Evolutionary conservation across 495 filamentous ascomycete genomes (phyloP).

Genomic region (Parmelia sp.): DNA sequence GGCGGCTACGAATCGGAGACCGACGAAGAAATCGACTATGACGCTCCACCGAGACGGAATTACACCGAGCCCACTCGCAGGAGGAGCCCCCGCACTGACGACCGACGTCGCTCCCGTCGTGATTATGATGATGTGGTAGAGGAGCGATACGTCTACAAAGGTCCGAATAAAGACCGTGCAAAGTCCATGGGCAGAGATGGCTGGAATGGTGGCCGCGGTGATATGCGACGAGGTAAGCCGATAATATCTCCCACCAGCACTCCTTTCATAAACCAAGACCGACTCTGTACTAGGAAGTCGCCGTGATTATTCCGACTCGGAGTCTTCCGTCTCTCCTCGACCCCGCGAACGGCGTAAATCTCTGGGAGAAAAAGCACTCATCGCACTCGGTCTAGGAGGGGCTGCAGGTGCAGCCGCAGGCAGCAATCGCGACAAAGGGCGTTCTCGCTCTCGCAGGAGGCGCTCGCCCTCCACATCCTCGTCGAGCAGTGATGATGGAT

Average conservation of each 20-base stretch:
- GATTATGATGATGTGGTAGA: conserved; percentile 23
- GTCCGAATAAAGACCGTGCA: conserved; percentile 20
- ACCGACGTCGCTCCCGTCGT: conserved; percentile 17
- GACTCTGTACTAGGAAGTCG: conserved; percentile 17
- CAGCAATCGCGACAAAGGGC: conserved; percentile 23
- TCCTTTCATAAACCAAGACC: not conserved
- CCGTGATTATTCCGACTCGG: conserved; percentile 28
- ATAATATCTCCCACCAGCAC: not conserved
- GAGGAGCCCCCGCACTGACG: conserved; percentile 6
- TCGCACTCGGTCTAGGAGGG: conserved; percentile 60
- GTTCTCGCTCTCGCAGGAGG: conserved; percentile 38
- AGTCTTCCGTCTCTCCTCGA: conserved; percentile 27
- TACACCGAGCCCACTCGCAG: conserved; percentile 15
- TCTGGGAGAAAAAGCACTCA: conserved; percentile 62
- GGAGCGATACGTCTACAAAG: conserved; percentile 19
- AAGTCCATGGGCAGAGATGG: conserved; percentile 22
- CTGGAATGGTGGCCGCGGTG: conserved; percentile 19
- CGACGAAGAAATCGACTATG: conserved; percentile 20
- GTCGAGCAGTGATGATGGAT: conserved; percentile 34
- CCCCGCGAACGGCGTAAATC: conserved; percentile 54
- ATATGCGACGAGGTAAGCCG: conserved; percentile 11
- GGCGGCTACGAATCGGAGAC: conserved; percentile 35
- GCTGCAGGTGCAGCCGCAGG: conserved; percentile 40
- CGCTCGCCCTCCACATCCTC: conserved; percentile 48
- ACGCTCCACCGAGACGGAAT: conserved; percentile 14